Percentiles rank a stretch among this genome's conserved stretches.
Evolutionary conservation across 1,284 basidiomycete species (phyloP).

Genomic region (Pholiota adiposa): DNA sequence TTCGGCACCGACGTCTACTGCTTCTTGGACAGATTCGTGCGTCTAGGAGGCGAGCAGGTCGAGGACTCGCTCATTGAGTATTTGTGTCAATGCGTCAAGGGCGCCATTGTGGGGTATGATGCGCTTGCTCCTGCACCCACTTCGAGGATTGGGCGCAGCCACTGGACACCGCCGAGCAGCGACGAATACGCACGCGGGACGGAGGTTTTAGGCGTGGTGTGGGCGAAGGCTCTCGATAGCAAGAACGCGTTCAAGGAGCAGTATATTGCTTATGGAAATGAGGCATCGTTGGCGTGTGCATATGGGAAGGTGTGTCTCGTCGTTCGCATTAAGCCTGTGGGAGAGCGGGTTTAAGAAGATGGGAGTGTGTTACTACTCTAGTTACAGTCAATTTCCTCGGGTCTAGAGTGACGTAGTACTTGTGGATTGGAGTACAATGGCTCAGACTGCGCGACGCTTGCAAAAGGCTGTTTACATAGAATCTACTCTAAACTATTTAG

Average conservation of each 20-base stretch:
- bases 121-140: too few relatives aligned
- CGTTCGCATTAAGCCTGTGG: neutral
- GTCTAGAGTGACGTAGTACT: too few relatives aligned
- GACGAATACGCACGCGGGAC: neutral
- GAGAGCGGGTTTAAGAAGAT: neutral
- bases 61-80: neutral
- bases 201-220: neutral
- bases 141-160: too few relatives aligned
- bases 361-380: too few relatives aligned
- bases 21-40: neutral
- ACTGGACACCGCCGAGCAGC: too few relatives aligned
- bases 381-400: too few relatives aligned
- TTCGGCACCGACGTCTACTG: neutral
- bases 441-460: too few relatives aligned
- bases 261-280: constrained; percentile 3
- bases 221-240: neutral
- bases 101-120: neutral
- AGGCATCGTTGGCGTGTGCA: neutral
- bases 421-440: too few relatives aligned
- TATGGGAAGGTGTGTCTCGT: constrained; percentile 6
- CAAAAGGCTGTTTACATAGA: too few relatives aligned
- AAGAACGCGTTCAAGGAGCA: neutral
- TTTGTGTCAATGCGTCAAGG: neutral
- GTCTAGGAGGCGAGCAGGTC: neutral
- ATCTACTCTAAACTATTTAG: too few relatives aligned